Evolutionary conservation across 2,329 filamentous ascomycete species (phyloP), one percentile per base, ranked within the genome.

Genomic region (Stagonosporopsis rhizophila): DNA sequence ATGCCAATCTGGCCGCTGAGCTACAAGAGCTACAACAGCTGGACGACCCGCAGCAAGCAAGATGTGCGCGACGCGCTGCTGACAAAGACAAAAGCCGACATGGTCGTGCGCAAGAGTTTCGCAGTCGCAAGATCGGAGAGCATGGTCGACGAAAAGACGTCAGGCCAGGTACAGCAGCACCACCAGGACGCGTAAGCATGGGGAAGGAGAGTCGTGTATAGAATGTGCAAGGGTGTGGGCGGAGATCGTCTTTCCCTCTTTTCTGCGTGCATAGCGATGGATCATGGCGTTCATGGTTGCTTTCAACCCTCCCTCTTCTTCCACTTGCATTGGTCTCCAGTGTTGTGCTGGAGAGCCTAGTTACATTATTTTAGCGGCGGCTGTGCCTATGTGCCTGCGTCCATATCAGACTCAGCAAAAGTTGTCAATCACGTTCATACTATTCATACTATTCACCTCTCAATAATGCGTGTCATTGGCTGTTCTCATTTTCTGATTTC

Each of bases 1-100:
- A 78, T 82, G 70, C 82, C 85, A 1, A 73, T 88, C 41, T 87
- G 82, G 72, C 86, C 86, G 1, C 75, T 87, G n/a, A 78, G 75
- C 62, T 65, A 72, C 27, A 75, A 75, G 65, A 76, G 71, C 56
- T 80, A 72, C 59, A 65, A 69, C 12, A 66, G 60, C 41, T 80
- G 78, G 79, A 65, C 70, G 39, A 30, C 47, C 2, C 62, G 72
- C 28, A 74, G 64, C 47, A 75, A 78, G 56, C 65, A 75, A 48
- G 76, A 79, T 41, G 79, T 81, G 27, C 68, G 78, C 17, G 76
- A 79, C 51, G 78, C 78, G 44, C 59, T 81, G 47, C 75, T 76
- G 68, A 75, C 73, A 0, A 80, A 79, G 73, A 75, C 73, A 8
- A 72, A 67, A 60, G 67, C 70, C 3, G 72, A 75, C 52, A 75